Evolutionary conservation across 495 filamentous ascomycete species (phyloP).

Genomic region (Neurospora hispaniola): DNA sequence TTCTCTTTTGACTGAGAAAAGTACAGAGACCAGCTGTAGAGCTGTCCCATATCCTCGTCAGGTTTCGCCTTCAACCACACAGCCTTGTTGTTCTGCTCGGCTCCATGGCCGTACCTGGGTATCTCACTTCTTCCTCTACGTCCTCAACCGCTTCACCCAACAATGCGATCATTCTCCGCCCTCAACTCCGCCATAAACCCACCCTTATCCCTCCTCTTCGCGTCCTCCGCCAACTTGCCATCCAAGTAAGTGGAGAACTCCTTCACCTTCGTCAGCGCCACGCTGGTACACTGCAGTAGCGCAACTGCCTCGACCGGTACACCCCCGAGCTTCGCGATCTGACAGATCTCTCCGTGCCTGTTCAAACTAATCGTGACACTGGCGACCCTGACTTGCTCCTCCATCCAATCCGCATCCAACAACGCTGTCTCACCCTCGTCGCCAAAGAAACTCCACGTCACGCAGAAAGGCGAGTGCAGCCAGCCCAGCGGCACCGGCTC

Average conservation of each 20-base stretch:
- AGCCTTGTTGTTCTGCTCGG: not conserved
- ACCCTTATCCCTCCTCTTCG: conserved; percentile 59
- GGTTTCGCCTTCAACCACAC: not conserved
- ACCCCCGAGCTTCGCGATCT: conserved; percentile 80
- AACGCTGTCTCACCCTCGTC: conserved; percentile 50
- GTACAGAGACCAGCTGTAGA: not conserved
- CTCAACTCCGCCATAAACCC: conserved; percentile 68
- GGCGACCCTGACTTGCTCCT: conserved; percentile 79
- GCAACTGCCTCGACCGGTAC: conserved; percentile 65
- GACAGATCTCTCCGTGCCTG: conserved; percentile 80
- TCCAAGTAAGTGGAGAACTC: conserved; percentile 63
- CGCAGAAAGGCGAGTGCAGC: conserved; percentile 79
- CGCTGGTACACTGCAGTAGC: conserved; percentile 56
- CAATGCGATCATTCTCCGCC: conserved; percentile 61
- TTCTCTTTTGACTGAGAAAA: not conserved
- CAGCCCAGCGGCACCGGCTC: conserved; percentile 83
- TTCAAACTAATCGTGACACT: conserved; percentile 82
- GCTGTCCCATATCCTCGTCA: not conserved
- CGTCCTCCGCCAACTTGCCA: conserved; percentile 62
- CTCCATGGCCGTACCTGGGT: conserved; percentile 11
- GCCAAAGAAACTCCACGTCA: conserved; percentile 74
- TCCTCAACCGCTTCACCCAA: conserved; percentile 22
- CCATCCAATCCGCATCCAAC: conserved; percentile 66
- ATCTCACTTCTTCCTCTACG: conserved; percentile 21
- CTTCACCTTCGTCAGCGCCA: conserved; percentile 68